A percentile compares a stretch with the other conserved stretches of the same genome.
phyloP scores from a whole-genome alignment of 192 early-diverging fungal genomes.

The Coemansia sp. region DNA sequence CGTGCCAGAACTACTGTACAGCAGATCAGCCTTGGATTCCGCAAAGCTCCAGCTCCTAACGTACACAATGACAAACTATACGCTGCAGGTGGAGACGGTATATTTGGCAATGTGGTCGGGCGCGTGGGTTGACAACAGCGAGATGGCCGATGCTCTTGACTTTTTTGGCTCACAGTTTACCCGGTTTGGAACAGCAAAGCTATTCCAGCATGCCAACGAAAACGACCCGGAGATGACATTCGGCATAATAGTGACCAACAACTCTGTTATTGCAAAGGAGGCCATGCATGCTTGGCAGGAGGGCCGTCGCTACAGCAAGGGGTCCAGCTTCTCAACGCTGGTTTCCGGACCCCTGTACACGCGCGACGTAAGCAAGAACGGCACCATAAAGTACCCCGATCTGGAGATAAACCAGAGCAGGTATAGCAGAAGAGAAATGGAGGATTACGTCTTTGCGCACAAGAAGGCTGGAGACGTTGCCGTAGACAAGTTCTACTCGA shows the following conservation, averaged over 20 bases:
- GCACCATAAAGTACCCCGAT: not conserved
- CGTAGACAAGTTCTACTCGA: conserved; percentile 2
- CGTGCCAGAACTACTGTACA: not conserved
- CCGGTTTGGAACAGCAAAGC: not conserved
- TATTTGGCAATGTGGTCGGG: conserved; percentile 3
- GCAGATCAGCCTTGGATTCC: not conserved
- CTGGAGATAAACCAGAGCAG: not conserved
- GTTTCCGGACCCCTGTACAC: not conserved
- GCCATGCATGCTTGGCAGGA: conserved; percentile 5
- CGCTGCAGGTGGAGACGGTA: not conserved
- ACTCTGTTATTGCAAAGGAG: not conserved
- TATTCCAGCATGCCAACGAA: conserved; percentile 3
- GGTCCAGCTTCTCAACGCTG: not conserved
- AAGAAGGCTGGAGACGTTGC: not conserved
- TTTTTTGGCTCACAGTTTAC: not conserved
- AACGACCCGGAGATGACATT: conserved; percentile 1
- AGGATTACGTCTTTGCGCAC: not conserved
- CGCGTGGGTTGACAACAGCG: not conserved
- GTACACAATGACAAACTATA: not conserved
- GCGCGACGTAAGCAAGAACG: not conserved
- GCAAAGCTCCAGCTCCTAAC: not conserved
- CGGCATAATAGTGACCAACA: not conserved
- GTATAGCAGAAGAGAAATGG: not conserved
- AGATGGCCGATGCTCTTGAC: not conserved
- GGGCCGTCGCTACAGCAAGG: not conserved